These are phyloP conservation scores for Geranomyces variabilis DNA, from an alignment of 192 early-diverging fungal species.

Conservation along the genomic window DNA sequence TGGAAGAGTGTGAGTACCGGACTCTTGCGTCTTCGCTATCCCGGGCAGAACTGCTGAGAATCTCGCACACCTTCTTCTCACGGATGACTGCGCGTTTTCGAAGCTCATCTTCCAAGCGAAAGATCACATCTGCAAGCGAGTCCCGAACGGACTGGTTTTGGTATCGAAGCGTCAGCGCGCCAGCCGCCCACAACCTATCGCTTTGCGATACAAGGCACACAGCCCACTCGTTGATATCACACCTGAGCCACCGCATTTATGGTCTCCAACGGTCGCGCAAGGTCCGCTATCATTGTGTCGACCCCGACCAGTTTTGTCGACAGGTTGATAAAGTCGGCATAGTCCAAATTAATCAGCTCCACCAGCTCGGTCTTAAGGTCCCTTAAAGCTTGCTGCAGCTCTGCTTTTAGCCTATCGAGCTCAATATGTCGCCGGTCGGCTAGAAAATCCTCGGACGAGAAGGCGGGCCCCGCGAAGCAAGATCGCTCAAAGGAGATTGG, in stretches of 20 bases:
- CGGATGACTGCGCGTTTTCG: slow-evolving; percentile 63
- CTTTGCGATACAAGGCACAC: background rate
- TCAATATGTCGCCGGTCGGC: slow-evolving; percentile 68
- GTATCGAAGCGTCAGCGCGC: background rate
- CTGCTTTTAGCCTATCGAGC: slow-evolving; percentile 65
- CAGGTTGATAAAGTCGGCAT: slow-evolving; percentile 79
- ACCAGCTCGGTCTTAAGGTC: slow-evolving; percentile 73
- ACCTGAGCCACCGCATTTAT: slow-evolving; percentile 68
- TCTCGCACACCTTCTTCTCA: slow-evolving; percentile 64
- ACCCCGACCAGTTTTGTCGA: slow-evolving; percentile 78
- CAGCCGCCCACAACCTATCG: background rate
- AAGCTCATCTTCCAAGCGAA: slow-evolving; percentile 62
- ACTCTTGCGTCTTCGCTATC: too few species aligned
- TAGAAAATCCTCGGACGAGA: slow-evolving; percentile 65
- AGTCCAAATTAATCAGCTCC: slow-evolving; percentile 79
- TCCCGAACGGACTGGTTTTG: slow-evolving; percentile 54
- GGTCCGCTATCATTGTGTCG: slow-evolving; percentile 65
- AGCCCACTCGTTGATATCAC: slow-evolving; percentile 3
- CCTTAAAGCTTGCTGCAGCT: slow-evolving; percentile 59
- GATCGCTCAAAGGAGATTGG: slow-evolving; percentile 31
- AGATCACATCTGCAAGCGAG: slow-evolving; percentile 56
- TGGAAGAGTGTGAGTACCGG: background rate
- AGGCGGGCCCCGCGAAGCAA: slow-evolving; percentile 32
- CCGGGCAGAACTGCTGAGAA: too few species aligned
- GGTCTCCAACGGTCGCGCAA: slow-evolving; percentile 61